Evolutionary conservation across 2,329 filamentous ascomycete species (phyloP).

Genomic region (Aspergillus alliaceus): DNA sequence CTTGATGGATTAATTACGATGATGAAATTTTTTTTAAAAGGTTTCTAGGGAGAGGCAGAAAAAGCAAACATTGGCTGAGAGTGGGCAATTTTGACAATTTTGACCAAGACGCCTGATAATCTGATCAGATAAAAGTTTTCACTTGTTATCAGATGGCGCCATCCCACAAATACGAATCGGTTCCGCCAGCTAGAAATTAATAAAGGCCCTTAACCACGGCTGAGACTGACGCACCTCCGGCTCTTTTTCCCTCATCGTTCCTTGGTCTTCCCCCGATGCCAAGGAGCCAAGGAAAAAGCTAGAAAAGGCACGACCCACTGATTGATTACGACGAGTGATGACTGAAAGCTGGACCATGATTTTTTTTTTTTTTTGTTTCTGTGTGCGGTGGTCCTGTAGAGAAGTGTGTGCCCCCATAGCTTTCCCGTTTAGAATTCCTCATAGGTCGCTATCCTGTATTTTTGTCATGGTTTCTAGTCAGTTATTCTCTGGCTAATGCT

Average conservation of each 20-base stretch:
- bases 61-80: not conserved
- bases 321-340: conserved; percentile 13
- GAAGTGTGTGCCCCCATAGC: too few relatives aligned
- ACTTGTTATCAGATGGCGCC: conserved; percentile 25
- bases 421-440: not conserved
- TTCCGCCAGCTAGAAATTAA: not conserved
- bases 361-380: not conserved
- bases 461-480: not conserved
- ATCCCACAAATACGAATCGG: conserved; percentile 14
- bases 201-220: not conserved
- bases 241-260: not conserved
- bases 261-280: not conserved
- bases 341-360: not conserved
- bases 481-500: not conserved
- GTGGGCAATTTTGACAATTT: not conserved
- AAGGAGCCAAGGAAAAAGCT: not conserved
- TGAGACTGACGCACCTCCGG: conserved; percentile 1
- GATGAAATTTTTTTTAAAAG: too few relatives aligned
- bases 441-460: not conserved
- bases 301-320: conserved; percentile 5
- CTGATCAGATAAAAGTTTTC: conserved; percentile 27
- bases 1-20: too few relatives aligned
- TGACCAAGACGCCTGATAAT: conserved; percentile 23
- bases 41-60: too few relatives aligned
- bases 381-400: not conserved